A percentile compares a stretch with the other conserved stretches of the same genome.
These are phyloP conservation scores for Podospora tetraspora DNA, from an alignment of 495 filamentous ascomycete species.

Conservation along the genomic window DNA sequence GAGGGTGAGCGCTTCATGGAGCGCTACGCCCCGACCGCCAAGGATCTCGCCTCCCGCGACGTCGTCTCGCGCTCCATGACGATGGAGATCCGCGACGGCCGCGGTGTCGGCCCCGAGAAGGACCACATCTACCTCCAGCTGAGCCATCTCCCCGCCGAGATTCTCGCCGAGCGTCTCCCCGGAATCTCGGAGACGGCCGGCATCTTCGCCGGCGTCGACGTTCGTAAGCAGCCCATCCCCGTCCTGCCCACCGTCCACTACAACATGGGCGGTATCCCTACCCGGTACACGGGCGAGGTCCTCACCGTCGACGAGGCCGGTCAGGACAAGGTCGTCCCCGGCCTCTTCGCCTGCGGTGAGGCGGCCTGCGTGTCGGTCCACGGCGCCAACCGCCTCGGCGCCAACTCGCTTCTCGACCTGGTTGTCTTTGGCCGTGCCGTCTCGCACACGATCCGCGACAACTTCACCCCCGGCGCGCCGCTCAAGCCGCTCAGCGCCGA, in stretches of 20 bases:
- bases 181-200: conserved; percentile 97
- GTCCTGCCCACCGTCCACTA: conserved; percentile 97
- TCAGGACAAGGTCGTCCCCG: conserved; percentile 89
- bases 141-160: conserved; percentile 82
- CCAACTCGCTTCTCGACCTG: conserved; percentile 95
- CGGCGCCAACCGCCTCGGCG: conserved; percentile 94
- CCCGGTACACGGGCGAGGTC: conserved; percentile 94
- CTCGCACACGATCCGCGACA: conserved; percentile 90
- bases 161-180: conserved; percentile 92
- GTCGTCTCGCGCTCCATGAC: conserved; percentile 97
- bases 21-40: conserved; percentile 92
- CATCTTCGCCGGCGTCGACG: conserved; percentile 95
- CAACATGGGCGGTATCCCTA: conserved; percentile 99
- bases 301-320: conserved; percentile 75
- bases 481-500: conserved; percentile 73
- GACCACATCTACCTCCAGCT: conserved; percentile 97
- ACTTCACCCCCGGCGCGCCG: conserved; percentile 70
- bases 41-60: conserved; percentile 90
- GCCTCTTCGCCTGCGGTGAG: conserved; percentile 94
- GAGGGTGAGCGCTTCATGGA: conserved; percentile 99
- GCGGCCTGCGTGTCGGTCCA: conserved; percentile 96
- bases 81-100: conserved; percentile 91
- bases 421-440: conserved; percentile 97
- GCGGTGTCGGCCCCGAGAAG: conserved; percentile 92
- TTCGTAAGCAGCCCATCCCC: conserved; percentile 92